Evolutionary conservation across 1,284 basidiomycete genomes (phyloP), one percentile per base, ranked within the genome.

Genomic region (Cryptococcus wingfieldii): DNA sequence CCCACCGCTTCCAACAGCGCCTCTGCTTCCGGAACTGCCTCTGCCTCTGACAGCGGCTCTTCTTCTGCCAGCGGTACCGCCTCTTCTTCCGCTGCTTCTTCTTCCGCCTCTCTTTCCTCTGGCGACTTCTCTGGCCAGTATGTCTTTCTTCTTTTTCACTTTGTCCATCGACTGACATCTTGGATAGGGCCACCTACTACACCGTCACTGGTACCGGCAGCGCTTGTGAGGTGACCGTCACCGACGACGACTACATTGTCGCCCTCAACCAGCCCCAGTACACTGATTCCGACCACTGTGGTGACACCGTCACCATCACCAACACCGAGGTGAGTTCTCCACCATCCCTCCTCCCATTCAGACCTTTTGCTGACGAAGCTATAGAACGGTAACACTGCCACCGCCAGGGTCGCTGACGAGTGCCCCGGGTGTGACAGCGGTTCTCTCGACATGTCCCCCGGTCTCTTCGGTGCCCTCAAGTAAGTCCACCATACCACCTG

Each of bases 251-350:
- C 60, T 54, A 47, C 37, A 65, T 74, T 50, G 71, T 73, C 50
- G 72, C 72, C 51, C 50, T 76, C 44, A 71, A 71, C 68, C 18
- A 25, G 18, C 38, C 53, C 45, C 27, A 51, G 25, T 66, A 61
- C 25, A 23, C n/a, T 34, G 31, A 3, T 34, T 34, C 31, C 10
- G 31, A 34, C 14, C 80, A 86, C 62, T 94, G 90, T 68, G 62
- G 64, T 56, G 77, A 81, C 69, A 70, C 79, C 51, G 82, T 93
- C 63, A 63, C 72, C 60, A 84, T 94, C 71, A 86, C 79, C 63
- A 86, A 88, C 79, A 61, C 63, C 28, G 63, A 72, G 44, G 41
- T 51, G n/a, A 51, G 49, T 51, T 19, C 19, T 19, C 19, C 1
- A 19, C 19, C 19, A 23, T 3, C 14, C 19, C 9, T 34, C 31